Percentiles rank a stretch among this genome's conserved stretches.
phyloP scores from a whole-genome alignment of 1,139 yeast species.

The Blastobotrys buckinghamii region DNA sequence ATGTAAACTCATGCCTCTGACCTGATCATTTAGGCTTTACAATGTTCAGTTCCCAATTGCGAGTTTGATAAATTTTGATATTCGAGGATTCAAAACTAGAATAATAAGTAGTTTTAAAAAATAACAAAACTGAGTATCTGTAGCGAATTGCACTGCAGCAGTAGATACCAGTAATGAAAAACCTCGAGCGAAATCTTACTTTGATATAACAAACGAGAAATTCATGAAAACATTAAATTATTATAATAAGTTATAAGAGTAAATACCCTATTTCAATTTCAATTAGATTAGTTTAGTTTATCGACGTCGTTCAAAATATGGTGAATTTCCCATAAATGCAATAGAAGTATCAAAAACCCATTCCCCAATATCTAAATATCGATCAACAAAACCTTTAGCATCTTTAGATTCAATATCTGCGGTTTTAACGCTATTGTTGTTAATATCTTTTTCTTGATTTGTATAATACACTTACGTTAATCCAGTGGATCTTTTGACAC shows the following conservation, averaged over 20 bases:
- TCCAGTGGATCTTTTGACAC: conserved; percentile 84
- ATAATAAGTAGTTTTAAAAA: background rate
- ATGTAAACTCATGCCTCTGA: conserved; percentile 6
- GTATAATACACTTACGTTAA: conserved; percentile 41
- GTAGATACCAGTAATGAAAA: too few relatives aligned
- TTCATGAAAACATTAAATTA: too few relatives aligned
- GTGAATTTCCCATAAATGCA: conserved; percentile 64
- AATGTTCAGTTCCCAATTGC: conserved; percentile 6
- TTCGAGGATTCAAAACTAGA: conserved; percentile 41
- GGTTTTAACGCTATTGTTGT: conserved; percentile 28
- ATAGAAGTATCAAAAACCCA: conserved; percentile 68
- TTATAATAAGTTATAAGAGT: too few relatives aligned
- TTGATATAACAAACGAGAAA: background rate
- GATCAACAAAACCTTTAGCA: conserved; percentile 51
- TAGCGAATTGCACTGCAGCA: too few relatives aligned
- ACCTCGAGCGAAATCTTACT: too few relatives aligned
- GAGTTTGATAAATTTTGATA: background rate
- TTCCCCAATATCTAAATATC: conserved; percentile 83
- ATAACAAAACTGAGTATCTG: background rate
- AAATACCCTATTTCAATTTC: background rate
- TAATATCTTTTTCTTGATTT: background rate
- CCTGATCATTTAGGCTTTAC: conserved; percentile 3
- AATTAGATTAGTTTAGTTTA: background rate
- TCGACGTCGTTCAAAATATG: conserved; percentile 57
- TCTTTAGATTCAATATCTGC: conserved; percentile 40